Base-by-base conservation (phyloP, 2,329 filamentous ascomycete genomes). In the Lecanosticta acicola region DNA sequence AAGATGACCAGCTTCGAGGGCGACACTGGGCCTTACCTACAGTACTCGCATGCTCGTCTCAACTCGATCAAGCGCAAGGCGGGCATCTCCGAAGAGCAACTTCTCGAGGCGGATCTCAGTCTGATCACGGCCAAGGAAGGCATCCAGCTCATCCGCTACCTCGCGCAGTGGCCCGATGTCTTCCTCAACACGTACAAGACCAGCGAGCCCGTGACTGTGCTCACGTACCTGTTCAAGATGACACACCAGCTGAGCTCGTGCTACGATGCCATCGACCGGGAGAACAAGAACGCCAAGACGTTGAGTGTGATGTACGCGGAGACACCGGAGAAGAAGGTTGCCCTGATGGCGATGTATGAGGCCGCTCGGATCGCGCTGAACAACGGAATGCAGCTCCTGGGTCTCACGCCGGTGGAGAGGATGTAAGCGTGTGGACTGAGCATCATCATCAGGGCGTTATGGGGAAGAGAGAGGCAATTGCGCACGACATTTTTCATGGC, bases 111-210 rank as follows among this genome's bases (percentile, higher is more conserved):
- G 16, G 79, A 91, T 63, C 71, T 86, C 41, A 74, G 75, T 9
- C 76, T 89, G 34, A 77, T 91, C 21, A 80, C 73, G 1, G 86
- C 89, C 68, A 70, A 78, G 32, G 85, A 89, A 61, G 87, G 85
- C 17, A 67, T 81, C 39, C 82, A 89, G 58, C 75, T 91, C 32
- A 76, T 88, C 54, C 80, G 89, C 24, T 75, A 85, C 37, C 76
- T 94, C n/a, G 77, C 83, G 7, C 85, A 89, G 63, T 94, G 86
- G 78, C 89, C 89, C 2, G 88, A 94, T 59, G 85, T 88, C 3
- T 81, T 94, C 48, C 74, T 84, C 61, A 91, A 91, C 68, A 90
- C 88, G 0, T 73, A 93, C 58, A 87, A 86, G 74, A 94, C 87
- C 0, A 77, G 89, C 17, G 89, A 94, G 65, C 83, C 83, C 0